Percentiles rank a stretch among this genome's conserved stretches.
Conservation (phyloP, 805 yeast species). For the Ogataea methylovora region DNA sequence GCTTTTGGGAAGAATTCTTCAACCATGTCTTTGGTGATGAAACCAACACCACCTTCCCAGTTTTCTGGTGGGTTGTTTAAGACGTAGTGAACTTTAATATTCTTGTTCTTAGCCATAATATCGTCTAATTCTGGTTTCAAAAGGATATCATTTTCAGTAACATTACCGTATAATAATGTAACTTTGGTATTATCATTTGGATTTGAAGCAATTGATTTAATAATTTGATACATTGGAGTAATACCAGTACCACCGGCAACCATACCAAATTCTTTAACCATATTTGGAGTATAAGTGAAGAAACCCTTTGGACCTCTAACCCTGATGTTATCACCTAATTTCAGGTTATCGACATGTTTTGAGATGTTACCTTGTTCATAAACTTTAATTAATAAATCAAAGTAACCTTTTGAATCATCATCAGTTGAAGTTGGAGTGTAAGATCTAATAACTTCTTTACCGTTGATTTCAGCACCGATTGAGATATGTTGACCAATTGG, state of each 20-base stretch:
- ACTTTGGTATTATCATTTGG: slow-evolving; percentile 76
- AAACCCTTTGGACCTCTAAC: slow-evolving; percentile 91
- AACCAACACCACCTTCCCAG: slow-evolving; percentile 79
- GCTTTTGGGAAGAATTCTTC: slow-evolving; percentile 56
- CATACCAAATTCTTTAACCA: slow-evolving; percentile 72
- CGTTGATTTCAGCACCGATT: slow-evolving; percentile 67
- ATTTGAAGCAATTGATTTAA: slow-evolving; percentile 70
- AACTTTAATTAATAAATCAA: slow-evolving; percentile 79
- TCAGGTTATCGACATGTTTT: slow-evolving; percentile 58
- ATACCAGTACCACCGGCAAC: slow-evolving; percentile 97
- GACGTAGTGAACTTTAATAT: slow-evolving; percentile 63
- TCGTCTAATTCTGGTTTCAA: slow-evolving; percentile 73
- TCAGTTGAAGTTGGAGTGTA: slow-evolving; percentile 87
- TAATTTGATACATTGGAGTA: slow-evolving; percentile 91
- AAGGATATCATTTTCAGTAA: slow-evolving; percentile 70
- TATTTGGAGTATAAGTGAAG: slow-evolving; percentile 75
- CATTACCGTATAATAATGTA: slow-evolving; percentile 74
- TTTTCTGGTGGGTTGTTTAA: slow-evolving; percentile 63
- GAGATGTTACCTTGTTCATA: slow-evolving; percentile 85
- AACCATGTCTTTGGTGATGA: slow-evolving; percentile 69
- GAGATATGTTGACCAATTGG: slow-evolving; percentile 94
- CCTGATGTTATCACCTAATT: slow-evolving; percentile 70
- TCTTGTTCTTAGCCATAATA: slow-evolving; percentile 47
- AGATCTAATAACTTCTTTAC: slow-evolving; percentile 74
- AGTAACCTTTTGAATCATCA: slow-evolving; percentile 64